These are phyloP conservation scores for Hortiboletus rubellus DNA, from an alignment of 1,284 basidiomycete species.

Conservation along the genomic window DNA sequence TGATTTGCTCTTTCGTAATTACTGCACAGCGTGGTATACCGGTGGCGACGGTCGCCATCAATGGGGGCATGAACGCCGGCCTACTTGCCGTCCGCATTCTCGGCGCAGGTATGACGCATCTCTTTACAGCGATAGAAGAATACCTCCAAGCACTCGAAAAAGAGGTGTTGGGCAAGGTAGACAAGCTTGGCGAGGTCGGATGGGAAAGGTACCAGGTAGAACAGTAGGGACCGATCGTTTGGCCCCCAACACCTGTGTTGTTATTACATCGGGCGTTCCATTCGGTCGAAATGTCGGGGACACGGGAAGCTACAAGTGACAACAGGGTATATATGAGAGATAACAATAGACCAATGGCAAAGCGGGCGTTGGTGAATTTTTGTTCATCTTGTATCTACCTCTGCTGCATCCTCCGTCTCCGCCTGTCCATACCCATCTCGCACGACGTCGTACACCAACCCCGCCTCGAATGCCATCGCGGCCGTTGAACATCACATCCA, in stretches of 20 bases:
- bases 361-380: background rate
- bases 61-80: constrained; percentile 94
- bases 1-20: background rate
- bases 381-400: background rate
- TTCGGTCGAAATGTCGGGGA: background rate
- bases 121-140: constrained; percentile 69
- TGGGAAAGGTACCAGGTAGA: constrained; percentile 81
- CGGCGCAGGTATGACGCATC: constrained; percentile 67
- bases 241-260: background rate
- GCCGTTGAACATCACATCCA: no score
- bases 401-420: background rate
- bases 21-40: constrained; percentile 83
- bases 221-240: constrained; percentile 16
- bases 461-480: background rate
- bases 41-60: constrained; percentile 96
- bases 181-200: constrained; percentile 73
- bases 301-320: background rate
- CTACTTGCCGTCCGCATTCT: constrained; percentile 91
- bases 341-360: background rate
- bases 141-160: constrained; percentile 78
- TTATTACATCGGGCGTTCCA: background rate
- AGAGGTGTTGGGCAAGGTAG: constrained; percentile 86
- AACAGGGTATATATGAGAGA: background rate
- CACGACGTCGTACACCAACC: background rate
- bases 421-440: background rate